A percentile compares a stretch with the other conserved stretches of the same genome.
phyloP scores from a whole-genome alignment of 2,329 filamentous ascomycete species.

The Phialophora tarda region DNA sequence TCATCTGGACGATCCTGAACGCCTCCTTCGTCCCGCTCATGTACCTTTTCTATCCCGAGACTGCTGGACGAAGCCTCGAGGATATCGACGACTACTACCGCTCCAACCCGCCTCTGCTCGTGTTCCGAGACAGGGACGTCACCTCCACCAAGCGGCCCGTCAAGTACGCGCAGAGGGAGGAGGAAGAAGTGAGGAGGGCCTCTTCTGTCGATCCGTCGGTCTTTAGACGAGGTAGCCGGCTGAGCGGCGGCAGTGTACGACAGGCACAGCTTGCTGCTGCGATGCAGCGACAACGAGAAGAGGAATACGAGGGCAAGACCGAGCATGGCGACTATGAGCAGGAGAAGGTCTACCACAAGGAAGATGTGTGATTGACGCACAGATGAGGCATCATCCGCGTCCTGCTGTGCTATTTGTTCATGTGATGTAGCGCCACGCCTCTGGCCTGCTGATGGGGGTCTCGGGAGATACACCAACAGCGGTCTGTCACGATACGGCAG shows the following conservation, averaged over 20 bases:
- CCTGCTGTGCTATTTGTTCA: no score
- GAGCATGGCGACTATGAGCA: slow-evolving; percentile 15
- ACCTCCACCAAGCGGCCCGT: slow-evolving; percentile 53
- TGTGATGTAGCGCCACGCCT: no score
- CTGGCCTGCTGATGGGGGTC: no score
- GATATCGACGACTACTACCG: slow-evolving; percentile 50
- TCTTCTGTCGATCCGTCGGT: slow-evolving; percentile 28
- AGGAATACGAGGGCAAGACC: slow-evolving; percentile 19
- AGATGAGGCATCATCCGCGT: background rate
- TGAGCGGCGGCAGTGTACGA: slow-evolving; percentile 11
- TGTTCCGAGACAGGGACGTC: slow-evolving; percentile 57
- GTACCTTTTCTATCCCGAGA: slow-evolving; percentile 50
- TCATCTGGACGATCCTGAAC: slow-evolving; percentile 55
- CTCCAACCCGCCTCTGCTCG: slow-evolving; percentile 50
- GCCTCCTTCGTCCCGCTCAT: slow-evolving; percentile 55
- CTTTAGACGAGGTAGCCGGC: slow-evolving; percentile 28
- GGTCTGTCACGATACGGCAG: no score
- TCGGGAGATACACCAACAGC: no score
- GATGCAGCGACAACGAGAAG: slow-evolving; percentile 4
- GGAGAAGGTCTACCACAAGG: slow-evolving; percentile 19
- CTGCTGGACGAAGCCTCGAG: slow-evolving; percentile 44
- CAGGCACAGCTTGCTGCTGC: background rate
- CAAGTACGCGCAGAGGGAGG: slow-evolving; percentile 57
- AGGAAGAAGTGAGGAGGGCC: slow-evolving; percentile 44
- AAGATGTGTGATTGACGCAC: slow-evolving; percentile 16